These are phyloP conservation scores for Schwanniomyces etchellsii DNA, from an alignment of 1,139 yeast genomes.

Conservation along the genomic window DNA sequence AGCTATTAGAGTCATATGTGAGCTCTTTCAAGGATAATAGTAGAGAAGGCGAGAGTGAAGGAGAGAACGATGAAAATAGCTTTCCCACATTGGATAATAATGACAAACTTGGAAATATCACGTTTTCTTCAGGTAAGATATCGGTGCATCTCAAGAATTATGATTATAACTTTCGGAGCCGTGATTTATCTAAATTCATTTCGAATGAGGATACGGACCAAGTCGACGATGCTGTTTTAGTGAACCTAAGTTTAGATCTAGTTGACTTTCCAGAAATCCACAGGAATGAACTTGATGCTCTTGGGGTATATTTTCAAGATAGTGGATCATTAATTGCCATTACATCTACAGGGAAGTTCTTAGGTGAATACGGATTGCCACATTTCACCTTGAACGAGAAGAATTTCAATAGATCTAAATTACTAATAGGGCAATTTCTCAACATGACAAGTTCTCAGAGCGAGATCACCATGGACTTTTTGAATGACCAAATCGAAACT, in stretches of 20 bases:
- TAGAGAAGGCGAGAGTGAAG: constrained; percentile 19
- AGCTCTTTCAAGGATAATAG: constrained; percentile 18
- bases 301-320: constrained; percentile 67
- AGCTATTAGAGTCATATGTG: constrained; percentile 33
- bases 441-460: constrained; percentile 34
- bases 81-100: constrained; percentile 1
- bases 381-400: constrained; percentile 44
- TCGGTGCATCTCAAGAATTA: constrained; percentile 16
- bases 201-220: constrained; percentile 9
- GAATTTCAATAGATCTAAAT: constrained; percentile 36
- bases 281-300: constrained; percentile 41
- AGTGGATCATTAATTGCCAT: constrained; percentile 63
- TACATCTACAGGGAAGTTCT: constrained; percentile 69
- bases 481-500: constrained; percentile 30
- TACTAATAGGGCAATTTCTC: constrained; percentile 31
- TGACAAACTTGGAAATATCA: constrained; percentile 29
- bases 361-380: constrained; percentile 56
- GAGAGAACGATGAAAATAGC: constrained; percentile 11
- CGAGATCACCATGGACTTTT: constrained; percentile 30
- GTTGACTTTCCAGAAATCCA: constrained; percentile 39
- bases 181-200: constrained; percentile 13
- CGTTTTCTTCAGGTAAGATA: constrained; percentile 21
- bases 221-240: constrained; percentile 28
- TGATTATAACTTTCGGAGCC: constrained; percentile 20
- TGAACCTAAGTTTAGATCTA: constrained; percentile 19